Conservation (phyloP, 495 filamentous ascomycete genomes). For the Aspergillus leporis region DNA sequence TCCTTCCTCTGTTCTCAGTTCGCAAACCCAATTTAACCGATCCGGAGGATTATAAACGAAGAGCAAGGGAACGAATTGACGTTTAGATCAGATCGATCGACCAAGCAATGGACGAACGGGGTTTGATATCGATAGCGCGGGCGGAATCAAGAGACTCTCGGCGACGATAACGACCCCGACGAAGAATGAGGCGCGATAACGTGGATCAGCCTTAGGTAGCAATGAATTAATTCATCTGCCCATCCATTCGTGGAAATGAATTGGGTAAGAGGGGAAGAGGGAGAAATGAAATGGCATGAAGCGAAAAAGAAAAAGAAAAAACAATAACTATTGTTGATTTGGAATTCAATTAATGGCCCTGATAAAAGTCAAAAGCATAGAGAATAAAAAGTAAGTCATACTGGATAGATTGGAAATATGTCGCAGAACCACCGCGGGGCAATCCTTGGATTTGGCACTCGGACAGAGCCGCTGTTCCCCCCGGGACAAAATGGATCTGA, state of each 20-base stretch:
- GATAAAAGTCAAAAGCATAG: slow-evolving; percentile 1
- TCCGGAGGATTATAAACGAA: slow-evolving; percentile 2
- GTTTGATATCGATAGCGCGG: slow-evolving; percentile 8
- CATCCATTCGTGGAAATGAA: slow-evolving; percentile 3
- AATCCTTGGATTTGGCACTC: slow-evolving; percentile 14
- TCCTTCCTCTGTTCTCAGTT: no score
- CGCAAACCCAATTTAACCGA: neutral
- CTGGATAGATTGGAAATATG: neutral
- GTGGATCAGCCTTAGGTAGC: slow-evolving; percentile 15
- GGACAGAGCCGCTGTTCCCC: slow-evolving; percentile 21
- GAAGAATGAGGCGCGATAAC: slow-evolving; percentile 11
- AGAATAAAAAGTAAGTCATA: slow-evolving; percentile 4
- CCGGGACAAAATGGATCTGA: slow-evolving; percentile 1
- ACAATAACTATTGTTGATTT: neutral
- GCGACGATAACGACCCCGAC: slow-evolving; percentile 1
- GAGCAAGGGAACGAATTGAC: slow-evolving; percentile 11
- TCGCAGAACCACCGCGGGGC: slow-evolving; percentile 17
- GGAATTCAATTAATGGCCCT: neutral
- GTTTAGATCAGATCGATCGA: slow-evolving; percentile 3
- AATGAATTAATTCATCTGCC: slow-evolving; percentile 1
- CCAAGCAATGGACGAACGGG: neutral
- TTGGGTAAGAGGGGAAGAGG: neutral
- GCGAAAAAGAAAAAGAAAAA: slow-evolving; percentile 5
- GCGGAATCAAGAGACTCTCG: slow-evolving; percentile 1
- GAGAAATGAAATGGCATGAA: neutral